Conservation (phyloP, 2,329 filamentous ascomycete species). For the Xylariaceae sp. region DNA sequence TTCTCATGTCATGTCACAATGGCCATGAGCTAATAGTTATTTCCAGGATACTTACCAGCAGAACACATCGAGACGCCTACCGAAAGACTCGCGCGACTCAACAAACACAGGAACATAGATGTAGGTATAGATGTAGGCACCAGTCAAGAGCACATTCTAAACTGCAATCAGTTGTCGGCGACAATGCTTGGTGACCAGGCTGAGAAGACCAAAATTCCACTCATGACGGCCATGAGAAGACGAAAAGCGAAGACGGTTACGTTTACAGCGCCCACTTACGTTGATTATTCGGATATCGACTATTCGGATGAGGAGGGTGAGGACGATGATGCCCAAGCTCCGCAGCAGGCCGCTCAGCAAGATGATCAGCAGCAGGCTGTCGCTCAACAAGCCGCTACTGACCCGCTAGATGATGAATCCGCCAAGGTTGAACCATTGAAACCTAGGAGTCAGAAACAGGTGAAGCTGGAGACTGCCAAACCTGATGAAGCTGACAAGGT, state of each 20-base stretch:
- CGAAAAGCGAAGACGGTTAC: slow-evolving; percentile 86
- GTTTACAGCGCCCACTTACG: slow-evolving; percentile 84
- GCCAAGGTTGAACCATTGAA: slow-evolving; percentile 64
- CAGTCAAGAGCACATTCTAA: slow-evolving; percentile 32
- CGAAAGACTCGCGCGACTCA: slow-evolving; percentile 87
- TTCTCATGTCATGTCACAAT: not conserved
- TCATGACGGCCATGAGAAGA: slow-evolving; percentile 83
- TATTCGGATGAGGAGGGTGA: slow-evolving; percentile 80
- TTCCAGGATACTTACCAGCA: slow-evolving; percentile 85
- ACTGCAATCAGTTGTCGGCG: slow-evolving; percentile 58
- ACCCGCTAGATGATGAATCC: slow-evolving; percentile 53
- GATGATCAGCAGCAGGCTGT: slow-evolving; percentile 38
- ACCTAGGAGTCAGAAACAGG: slow-evolving; percentile 51
- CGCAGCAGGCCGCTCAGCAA: slow-evolving; percentile 43
- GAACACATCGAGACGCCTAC: slow-evolving; percentile 99
- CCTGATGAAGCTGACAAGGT: slow-evolving; percentile 44
- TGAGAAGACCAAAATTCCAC: slow-evolving; percentile 80
- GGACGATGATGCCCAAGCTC: slow-evolving; percentile 52
- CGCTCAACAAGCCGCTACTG: slow-evolving; percentile 39
- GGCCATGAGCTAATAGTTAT: slow-evolving; percentile 12
- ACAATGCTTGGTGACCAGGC: slow-evolving; percentile 68
- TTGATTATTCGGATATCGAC: slow-evolving; percentile 85
- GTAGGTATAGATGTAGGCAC: slow-evolving; percentile 57
- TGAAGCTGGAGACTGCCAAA: slow-evolving; percentile 44
- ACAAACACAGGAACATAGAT: slow-evolving; percentile 98